phyloP scores from a whole-genome alignment of 2,329 filamentous ascomycete species.

The Pseudogymnoascus sp. region DNA sequence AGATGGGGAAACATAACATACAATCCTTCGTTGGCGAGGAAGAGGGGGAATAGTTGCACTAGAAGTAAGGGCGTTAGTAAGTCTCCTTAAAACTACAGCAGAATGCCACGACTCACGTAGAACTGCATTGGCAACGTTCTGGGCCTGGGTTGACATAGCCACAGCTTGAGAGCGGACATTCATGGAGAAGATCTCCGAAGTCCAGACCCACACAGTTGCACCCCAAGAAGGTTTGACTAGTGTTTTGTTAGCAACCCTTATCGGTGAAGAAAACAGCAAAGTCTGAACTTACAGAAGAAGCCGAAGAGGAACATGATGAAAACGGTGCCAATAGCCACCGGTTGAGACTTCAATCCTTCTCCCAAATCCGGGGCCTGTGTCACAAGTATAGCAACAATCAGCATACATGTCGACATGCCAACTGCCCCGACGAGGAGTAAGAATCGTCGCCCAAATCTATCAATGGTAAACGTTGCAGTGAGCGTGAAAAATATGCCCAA shows the following conservation, averaged over 20 bases:
- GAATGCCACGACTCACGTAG: background rate
- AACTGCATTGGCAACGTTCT: background rate
- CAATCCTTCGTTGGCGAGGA: constrained; percentile 35
- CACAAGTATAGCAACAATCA: constrained; percentile 44
- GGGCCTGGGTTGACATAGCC: constrained; percentile 14
- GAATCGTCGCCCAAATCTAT: constrained; percentile 47
- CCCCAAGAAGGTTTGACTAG: constrained; percentile 20
- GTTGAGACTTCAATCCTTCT: constrained; percentile 38
- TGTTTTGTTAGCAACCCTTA: background rate
- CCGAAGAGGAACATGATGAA: constrained; percentile 24
- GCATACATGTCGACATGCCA: constrained; percentile 49
- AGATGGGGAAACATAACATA: constrained; percentile 22
- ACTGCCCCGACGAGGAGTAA: constrained; percentile 45
- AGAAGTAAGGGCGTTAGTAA: background rate
- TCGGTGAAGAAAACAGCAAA: background rate
- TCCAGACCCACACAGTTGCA: constrained; percentile 26
- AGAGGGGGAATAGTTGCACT: constrained; percentile 20
- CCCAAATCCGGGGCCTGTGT: constrained; percentile 40
- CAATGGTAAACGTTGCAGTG: constrained; percentile 48
- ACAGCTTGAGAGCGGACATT: constrained; percentile 26
- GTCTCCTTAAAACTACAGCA: background rate
- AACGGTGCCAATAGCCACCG: constrained; percentile 35
- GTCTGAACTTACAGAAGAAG: constrained; percentile 17
- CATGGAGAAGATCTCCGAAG: constrained; percentile 31
- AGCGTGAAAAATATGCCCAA: constrained; percentile 49